phyloP scores from a whole-genome alignment of 2,329 filamentous ascomycete genomes.

The Talaromyces sp. region DNA sequence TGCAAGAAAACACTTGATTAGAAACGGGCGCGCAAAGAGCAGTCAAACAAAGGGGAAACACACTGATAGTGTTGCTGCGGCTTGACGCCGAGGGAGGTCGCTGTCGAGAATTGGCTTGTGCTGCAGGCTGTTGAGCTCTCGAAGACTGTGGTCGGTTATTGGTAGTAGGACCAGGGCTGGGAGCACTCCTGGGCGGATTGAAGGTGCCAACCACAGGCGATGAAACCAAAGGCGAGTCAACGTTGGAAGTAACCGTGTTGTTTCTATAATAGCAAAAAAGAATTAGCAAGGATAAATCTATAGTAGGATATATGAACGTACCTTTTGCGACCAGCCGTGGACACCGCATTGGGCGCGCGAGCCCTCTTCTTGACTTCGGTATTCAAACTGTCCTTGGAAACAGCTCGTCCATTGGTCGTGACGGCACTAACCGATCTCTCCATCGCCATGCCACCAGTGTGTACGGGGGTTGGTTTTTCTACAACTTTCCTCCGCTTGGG shows the following conservation, averaged over 20 bases:
- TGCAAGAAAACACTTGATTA: conserved; percentile 19
- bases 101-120: conserved; percentile 53
- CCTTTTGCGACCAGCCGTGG: conserved; percentile 63
- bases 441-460: conserved; percentile 29
- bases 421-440: conserved; percentile 35
- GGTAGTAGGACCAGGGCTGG: conserved; percentile 56
- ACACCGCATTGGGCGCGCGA: conserved; percentile 64
- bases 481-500: conserved; percentile 70
- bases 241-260: conserved; percentile 44
- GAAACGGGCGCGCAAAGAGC: conserved; percentile 15
- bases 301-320: conserved; percentile 36
- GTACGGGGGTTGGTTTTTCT: conserved; percentile 53
- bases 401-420: conserved; percentile 26
- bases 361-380: conserved; percentile 67
- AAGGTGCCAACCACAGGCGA: conserved; percentile 69
- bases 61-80: conserved; percentile 51
- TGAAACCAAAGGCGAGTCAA: conserved; percentile 65
- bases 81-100: conserved; percentile 57
- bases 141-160: conserved; percentile 60
- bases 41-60: conserved; percentile 24
- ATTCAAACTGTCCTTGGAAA: conserved; percentile 60
- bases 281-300: neutral
- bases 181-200: conserved; percentile 50
- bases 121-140: conserved; percentile 69
- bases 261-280: conserved; percentile 26